A percentile compares a stretch with the other conserved stretches of the same genome.
These are phyloP conservation scores for Piloderma croceum DNA, from an alignment of 768 basidiomycete genomes.

Conservation along the genomic window DNA sequence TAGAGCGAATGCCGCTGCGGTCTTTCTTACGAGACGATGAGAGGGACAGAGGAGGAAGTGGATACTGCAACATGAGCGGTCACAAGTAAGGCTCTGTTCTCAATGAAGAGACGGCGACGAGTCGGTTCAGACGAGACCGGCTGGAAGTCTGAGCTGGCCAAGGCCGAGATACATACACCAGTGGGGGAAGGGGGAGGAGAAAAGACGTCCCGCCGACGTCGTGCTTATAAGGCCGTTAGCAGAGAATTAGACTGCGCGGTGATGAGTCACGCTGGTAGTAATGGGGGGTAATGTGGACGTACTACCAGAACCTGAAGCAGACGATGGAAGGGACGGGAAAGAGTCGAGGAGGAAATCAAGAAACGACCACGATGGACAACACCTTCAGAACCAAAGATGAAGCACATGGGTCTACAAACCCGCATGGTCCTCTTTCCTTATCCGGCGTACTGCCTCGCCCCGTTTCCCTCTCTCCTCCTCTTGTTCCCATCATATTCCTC, in stretches of 20 bases:
- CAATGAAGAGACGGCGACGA: constrained; percentile 21
- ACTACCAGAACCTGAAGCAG: neutral
- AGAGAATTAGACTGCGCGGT: too few species aligned
- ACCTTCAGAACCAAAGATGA: constrained; percentile 3
- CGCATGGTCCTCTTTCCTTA: too few species aligned
- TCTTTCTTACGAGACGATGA: constrained; percentile 28
- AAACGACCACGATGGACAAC: neutral
- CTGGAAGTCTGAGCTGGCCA: constrained; percentile 45
- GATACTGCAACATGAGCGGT: constrained; percentile 58
- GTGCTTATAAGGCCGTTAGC: too few species aligned
- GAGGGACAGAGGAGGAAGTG: constrained; percentile 38
- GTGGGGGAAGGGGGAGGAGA: constrained; percentile 11
- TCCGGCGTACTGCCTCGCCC: too few species aligned
- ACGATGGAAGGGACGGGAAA: constrained; percentile 1
- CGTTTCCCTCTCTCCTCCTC: too few species aligned
- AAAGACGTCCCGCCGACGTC: constrained; percentile 26
- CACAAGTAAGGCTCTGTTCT: constrained; percentile 29
- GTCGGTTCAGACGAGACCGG: constrained; percentile 55
- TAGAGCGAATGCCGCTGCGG: constrained; percentile 31
- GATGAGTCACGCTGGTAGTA: constrained; percentile 13
- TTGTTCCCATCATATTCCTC: too few species aligned
- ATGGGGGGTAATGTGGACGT: constrained; percentile 5
- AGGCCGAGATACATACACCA: constrained; percentile 39
- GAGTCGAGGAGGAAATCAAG: constrained; percentile 1
- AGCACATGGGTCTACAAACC: constrained; percentile 10